Percentiles rank a stretch among this genome's conserved stretches.
Evolutionary conservation across 2,329 filamentous ascomycete species (phyloP).

Genomic region (Lasiodiplodia gonubiensis): DNA sequence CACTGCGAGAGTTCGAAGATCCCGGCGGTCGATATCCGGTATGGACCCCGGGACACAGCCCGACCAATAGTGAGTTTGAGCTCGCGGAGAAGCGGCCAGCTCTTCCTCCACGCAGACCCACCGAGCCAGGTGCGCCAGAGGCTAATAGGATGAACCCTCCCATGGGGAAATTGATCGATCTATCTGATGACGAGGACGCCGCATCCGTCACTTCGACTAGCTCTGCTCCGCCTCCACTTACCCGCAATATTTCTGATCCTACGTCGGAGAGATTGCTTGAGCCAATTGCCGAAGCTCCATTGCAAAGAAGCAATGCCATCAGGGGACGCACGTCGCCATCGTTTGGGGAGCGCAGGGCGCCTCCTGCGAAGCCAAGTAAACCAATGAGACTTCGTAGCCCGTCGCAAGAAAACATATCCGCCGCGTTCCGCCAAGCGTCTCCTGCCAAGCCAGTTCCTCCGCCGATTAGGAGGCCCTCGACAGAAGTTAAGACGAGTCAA

Average conservation of each 20-base stretch:
- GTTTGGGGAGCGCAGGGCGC: constrained; percentile 11
- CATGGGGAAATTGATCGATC: constrained; percentile 54
- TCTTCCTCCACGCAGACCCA: constrained; percentile 44
- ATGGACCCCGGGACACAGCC: constrained; percentile 39
- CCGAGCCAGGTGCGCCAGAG: constrained; percentile 36
- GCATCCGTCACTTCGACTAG: constrained; percentile 27
- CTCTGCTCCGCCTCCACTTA: constrained; percentile 32
- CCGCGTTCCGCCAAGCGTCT: constrained; percentile 29
- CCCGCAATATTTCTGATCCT: constrained; percentile 39
- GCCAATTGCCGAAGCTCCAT: constrained; percentile 32
- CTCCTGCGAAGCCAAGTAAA: constrained; percentile 34
- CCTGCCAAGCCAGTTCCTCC: constrained; percentile 31
- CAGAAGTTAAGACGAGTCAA: constrained; percentile 18
- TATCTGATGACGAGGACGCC: constrained; percentile 50
- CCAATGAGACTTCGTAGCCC: constrained; percentile 47
- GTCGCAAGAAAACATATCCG: constrained; percentile 39
- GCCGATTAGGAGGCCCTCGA: constrained; percentile 41
- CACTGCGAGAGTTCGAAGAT: constrained; percentile 52
- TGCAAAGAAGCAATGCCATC: constrained; percentile 30
- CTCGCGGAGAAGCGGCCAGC: constrained; percentile 41
- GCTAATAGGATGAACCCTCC: constrained; percentile 33
- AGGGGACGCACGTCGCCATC: constrained; percentile 21
- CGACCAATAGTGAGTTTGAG: constrained; percentile 44
- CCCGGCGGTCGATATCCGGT: constrained; percentile 38
- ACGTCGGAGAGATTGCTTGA: constrained; percentile 30